Base-by-base conservation (phyloP, 1,139 yeast genomes). In the Kurtzmaniella natalensis region DNA sequence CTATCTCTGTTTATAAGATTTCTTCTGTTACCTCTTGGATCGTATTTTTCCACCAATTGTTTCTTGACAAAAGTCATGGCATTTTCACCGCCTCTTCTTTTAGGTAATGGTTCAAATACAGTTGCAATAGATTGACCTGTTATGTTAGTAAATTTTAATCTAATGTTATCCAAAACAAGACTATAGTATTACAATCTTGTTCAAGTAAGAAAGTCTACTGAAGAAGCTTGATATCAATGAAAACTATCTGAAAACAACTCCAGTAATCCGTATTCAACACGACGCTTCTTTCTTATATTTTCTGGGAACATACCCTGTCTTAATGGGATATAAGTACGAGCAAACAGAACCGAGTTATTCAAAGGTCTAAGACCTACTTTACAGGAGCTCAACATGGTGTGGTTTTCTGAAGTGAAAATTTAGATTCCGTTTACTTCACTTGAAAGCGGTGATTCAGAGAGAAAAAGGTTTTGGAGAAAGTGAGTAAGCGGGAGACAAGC, bases 11-110 rank as follows among this genome's bases (percentile, higher is more conserved):
- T 66, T 16, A 87, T 64, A 35, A 86, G 64, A n/a, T 72, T 70
- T 42, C 82, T 65, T 64, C 89, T 81, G 61, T 73, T 67, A 6
- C 92, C 94, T 4, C 74, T 63, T 16, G 89, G 84, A 53, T 88
- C 96, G 44, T 81, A 73, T 43, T 71, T 73, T 19, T 63, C 56
- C 33, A 70, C 64, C 36, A 80, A 70, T 38, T 74, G 69, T 39
- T 68, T 55, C 39, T 73, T 72, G 35, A 78, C 59, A 43, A 61
- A 72, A 7, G 63, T 51, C 56, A 78, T 57, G 16, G 74, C 70
- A 25, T 58, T 57, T 41, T 66, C 57, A 5, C 86, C 85, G 36
- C 62, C 59, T 48, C 81, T 63, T 35, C 67, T 65, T 35, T 56
- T 51, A 20, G 80, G 74, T 32, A 77, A 61, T 25, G 81, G 80